These are phyloP conservation scores for Saturnispora ahearnii DNA, from an alignment of 805 yeast genomes.

Conservation along the genomic window DNA sequence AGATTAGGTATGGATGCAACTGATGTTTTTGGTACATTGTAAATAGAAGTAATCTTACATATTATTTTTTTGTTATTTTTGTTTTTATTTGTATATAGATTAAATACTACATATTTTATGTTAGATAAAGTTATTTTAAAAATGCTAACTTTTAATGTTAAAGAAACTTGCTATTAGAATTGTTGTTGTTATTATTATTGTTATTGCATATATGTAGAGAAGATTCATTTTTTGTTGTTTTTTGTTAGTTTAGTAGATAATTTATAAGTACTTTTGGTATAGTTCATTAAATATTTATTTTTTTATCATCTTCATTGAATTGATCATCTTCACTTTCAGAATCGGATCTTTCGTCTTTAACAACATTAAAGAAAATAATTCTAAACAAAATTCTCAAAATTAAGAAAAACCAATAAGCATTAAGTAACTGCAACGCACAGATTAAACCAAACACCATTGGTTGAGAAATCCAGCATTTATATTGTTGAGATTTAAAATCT, in stretches of 20 bases:
- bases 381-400: conserved; percentile 73
- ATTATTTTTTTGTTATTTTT: not conserved
- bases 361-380: conserved; percentile 47
- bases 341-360: conserved; percentile 81
- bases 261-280: not conserved
- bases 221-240: not conserved
- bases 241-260: not conserved
- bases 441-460: conserved; percentile 77
- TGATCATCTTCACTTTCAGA: conserved; percentile 55
- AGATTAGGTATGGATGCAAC: conserved; percentile 20
- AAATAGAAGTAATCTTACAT: not conserved
- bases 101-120: not conserved
- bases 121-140: conserved; percentile 1
- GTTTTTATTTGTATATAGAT: conserved; percentile 3
- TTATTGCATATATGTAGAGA: too few species aligned
- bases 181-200: not conserved
- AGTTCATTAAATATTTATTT: not conserved
- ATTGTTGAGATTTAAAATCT: conserved; percentile 85
- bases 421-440: conserved; percentile 74
- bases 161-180: not conserved
- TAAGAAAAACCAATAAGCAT: conserved; percentile 78
- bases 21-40: conserved; percentile 15
- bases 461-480: conserved; percentile 93
- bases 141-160: not conserved
- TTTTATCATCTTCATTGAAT: conserved; percentile 21